Conservation (phyloP, 1,284 basidiomycete genomes). For the Melampsora medusae region DNA sequence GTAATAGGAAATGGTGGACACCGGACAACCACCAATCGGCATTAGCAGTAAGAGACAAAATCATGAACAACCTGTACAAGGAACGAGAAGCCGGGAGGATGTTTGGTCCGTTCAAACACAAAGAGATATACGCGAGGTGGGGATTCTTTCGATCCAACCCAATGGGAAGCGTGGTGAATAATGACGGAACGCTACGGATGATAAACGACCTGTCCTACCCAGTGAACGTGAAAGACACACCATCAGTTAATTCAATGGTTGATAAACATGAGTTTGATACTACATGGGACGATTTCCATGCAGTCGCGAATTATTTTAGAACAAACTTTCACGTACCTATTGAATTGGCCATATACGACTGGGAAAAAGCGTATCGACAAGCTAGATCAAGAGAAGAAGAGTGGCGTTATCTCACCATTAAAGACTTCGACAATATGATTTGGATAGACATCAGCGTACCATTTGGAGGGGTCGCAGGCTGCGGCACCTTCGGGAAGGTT, state of each 20-base stretch:
- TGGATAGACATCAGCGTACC: background rate
- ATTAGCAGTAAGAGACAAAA: too few species aligned
- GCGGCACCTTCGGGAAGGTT: background rate
- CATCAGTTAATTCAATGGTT: conserved; percentile 1
- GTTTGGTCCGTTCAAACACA: conserved; percentile 7
- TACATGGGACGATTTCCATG: conserved; percentile 6
- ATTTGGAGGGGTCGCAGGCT: conserved; percentile 11
- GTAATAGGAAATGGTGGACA: background rate
- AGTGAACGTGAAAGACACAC: background rate
- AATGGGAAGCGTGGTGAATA: background rate
- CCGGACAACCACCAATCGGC: too few species aligned
- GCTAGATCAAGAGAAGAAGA: background rate
- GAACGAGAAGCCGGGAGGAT: background rate
- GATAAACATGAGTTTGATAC: background rate
- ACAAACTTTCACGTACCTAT: background rate
- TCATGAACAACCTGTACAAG: too few species aligned
- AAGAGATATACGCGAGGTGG: background rate
- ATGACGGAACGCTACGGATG: background rate
- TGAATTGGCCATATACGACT: background rate
- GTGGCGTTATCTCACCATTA: background rate
- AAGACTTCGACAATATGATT: background rate
- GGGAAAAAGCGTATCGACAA: conserved; percentile 19
- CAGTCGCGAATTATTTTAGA: background rate
- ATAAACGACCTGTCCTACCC: conserved; percentile 4
- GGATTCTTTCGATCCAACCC: conserved; percentile 11